These are phyloP conservation scores for Blastobotrys malaysiensis DNA, from an alignment of 1,139 yeast species.

Conservation along the genomic window DNA sequence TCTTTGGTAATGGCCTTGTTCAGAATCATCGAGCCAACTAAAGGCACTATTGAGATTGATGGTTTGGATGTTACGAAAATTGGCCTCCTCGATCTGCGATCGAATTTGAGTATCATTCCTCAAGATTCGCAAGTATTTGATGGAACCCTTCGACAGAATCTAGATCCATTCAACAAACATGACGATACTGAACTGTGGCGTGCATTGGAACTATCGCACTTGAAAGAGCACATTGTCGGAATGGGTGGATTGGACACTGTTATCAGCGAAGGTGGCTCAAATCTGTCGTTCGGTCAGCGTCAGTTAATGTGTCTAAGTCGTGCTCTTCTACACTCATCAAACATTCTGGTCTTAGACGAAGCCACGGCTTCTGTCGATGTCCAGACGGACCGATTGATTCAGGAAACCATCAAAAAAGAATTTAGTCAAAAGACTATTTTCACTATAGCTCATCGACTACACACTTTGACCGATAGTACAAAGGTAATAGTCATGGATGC, in stretches of 20 bases:
- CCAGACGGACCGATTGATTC: conserved; percentile 70
- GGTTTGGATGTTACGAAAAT: conserved; percentile 51
- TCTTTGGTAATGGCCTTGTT: conserved; percentile 68
- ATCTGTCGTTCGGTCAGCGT: conserved; percentile 71
- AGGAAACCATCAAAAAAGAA: conserved; percentile 61
- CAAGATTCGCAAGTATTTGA: conserved; percentile 71
- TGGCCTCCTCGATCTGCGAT: conserved; percentile 54
- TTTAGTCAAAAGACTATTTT: conserved; percentile 64
- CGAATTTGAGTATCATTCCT: conserved; percentile 62
- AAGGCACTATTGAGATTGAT: conserved; percentile 53
- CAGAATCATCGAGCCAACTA: conserved; percentile 61
- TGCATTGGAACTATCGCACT: conserved; percentile 78
- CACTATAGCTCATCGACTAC: conserved; percentile 78
- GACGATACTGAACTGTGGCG: conserved; percentile 66
- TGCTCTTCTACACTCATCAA: conserved; percentile 58
- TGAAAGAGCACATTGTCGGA: conserved; percentile 60
- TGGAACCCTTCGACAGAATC: conserved; percentile 58
- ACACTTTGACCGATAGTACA: conserved; percentile 78
- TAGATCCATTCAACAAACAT: conserved; percentile 55
- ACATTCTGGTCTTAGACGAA: conserved; percentile 67
- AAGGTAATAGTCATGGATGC: conserved; percentile 59
- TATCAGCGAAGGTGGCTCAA: conserved; percentile 65
- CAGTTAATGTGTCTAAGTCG: conserved; percentile 73
- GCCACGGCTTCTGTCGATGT: conserved; percentile 86
- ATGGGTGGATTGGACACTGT: conserved; percentile 35